Conservation (phyloP, 75 land plant genomes). For the Larix kaempferi region DNA sequence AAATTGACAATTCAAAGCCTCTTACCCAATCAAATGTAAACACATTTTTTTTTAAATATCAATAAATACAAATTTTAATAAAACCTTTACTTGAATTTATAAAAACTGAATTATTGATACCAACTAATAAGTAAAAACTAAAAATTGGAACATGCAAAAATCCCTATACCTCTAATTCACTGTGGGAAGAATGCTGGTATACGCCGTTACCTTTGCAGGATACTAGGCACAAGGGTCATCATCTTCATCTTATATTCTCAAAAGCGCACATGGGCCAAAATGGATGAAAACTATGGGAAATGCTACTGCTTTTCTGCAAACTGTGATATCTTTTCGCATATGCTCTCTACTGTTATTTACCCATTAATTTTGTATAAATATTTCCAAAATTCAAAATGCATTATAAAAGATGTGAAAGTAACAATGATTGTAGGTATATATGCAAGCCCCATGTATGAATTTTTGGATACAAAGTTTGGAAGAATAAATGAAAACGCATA, state of each 20-base stretch:
- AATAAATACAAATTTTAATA: no score
- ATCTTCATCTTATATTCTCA: conserved; percentile 61
- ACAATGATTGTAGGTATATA: conserved; percentile 45
- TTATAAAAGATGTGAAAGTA: not conserved
- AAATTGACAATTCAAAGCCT: no score
- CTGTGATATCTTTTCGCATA: conserved; percentile 80
- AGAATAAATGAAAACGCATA: conserved; percentile 34
- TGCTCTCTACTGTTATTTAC: not conserved
- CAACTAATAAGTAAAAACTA: no score
- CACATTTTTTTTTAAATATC: no score
- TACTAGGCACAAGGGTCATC: conserved; percentile 86
- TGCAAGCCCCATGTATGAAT: conserved; percentile 90
- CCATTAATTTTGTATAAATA: no score
- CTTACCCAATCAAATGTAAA: no score
- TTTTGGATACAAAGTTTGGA: conserved; percentile 63
- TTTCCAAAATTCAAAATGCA: no score
- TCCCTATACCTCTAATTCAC: conserved; percentile 75
- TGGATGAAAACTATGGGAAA: conserved; percentile 63
- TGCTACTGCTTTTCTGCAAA: conserved; percentile 69
- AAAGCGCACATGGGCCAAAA: conserved; percentile 48
- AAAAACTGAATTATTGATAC: no score
- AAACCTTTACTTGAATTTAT: no score
- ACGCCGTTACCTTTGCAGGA: conserved; percentile 66
- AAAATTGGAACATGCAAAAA: conserved; percentile 79
- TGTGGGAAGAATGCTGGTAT: conserved; percentile 50